phyloP scores from a whole-genome alignment of 2,329 filamentous ascomycete species.

The Xylariales sp. region DNA sequence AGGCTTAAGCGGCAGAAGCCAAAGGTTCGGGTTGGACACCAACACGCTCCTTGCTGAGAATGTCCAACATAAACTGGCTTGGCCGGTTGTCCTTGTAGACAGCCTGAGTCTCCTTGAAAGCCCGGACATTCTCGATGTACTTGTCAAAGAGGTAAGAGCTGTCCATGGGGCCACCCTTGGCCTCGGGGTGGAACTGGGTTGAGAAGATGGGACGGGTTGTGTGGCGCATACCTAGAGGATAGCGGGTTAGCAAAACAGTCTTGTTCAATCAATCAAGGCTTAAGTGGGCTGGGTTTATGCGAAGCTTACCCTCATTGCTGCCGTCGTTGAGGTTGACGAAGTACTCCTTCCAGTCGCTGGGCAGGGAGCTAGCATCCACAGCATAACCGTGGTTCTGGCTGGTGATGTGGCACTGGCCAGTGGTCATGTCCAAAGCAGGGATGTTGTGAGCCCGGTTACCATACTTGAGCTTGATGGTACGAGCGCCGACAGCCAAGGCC shows the following conservation, averaged over 20 bases:
- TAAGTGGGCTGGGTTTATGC: too few relatives aligned
- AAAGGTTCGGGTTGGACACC: constrained; percentile 71
- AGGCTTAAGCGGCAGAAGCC: constrained; percentile 39
- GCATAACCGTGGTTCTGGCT: constrained; percentile 98
- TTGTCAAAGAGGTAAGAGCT: constrained; percentile 94
- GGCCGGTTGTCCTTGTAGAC: constrained; percentile 84
- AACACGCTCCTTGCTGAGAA: constrained; percentile 90
- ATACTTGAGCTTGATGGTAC: constrained; percentile 97
- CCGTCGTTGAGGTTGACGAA: constrained; percentile 98
- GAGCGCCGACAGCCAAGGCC: constrained; percentile 80
- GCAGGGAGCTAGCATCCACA: constrained; percentile 78
- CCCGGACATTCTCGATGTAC: constrained; percentile 84
- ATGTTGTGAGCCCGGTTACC: constrained; percentile 99
- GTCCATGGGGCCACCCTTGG: constrained; percentile 94
- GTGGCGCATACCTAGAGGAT: constrained; percentile 72
- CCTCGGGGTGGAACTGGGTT: constrained; percentile 98
- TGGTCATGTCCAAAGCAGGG: constrained; percentile 88
- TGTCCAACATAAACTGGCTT: constrained; percentile 81
- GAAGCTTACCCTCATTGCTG: constrained; percentile 81
- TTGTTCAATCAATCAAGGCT: too few relatives aligned
- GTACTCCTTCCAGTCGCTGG: constrained; percentile 91
- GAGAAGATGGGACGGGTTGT: constrained; percentile 95
- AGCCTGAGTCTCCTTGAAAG: constrained; percentile 81
- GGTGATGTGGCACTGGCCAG: constrained; percentile 96
- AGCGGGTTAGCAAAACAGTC: too few relatives aligned